Evolutionary conservation across 208 protist species (phyloP), one percentile per base, ranked within the genome.

Genomic region (Trypanosoma theileri): DNA sequence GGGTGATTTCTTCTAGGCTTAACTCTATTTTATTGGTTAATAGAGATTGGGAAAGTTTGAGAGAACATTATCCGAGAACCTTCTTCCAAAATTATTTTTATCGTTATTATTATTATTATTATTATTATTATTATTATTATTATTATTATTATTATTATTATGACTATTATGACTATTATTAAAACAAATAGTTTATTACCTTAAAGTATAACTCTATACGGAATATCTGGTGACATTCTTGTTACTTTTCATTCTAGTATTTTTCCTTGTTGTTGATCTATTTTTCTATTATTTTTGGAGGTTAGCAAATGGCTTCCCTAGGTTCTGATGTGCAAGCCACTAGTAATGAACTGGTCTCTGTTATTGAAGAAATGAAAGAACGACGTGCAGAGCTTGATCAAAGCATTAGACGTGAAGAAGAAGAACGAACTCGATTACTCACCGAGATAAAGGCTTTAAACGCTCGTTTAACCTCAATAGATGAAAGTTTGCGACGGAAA

Each of bases 351-450:
- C 75, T 96, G 8, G 91, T 96, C 6, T 80, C 88, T 21, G 74
- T 93, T 17, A 97, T 97, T 57, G 94, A 97, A 56, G 89, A 93
- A 58, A 84, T 97, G 81, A 83, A 86, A 58, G 91, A 97, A 65
- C 81, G 82, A 4, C 84, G 91, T 21, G 61, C 57, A 21, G 66
- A 85, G 58, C 73, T 95, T 16, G 85, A 92, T 21, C 61, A 79
- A 24, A 74, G 85, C 56, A 97, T 97, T 40, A 58, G 78, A 7
- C 70, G 84, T 9, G 92, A 96, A 26, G 79, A 95, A 35, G 88
- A 85, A 17, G 85, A 96, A 66, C 69, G 77, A 42, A 62, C 65
- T 10, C 75, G 77, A 1, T 12, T 91, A 24, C 44, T 87, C 12
- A 74, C 67, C 12, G 86, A 94, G 50, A 66, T 93, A 19, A 82